phyloP scores from a whole-genome alignment of 257 asterid genomes.

The Solanum neorickii region DNA sequence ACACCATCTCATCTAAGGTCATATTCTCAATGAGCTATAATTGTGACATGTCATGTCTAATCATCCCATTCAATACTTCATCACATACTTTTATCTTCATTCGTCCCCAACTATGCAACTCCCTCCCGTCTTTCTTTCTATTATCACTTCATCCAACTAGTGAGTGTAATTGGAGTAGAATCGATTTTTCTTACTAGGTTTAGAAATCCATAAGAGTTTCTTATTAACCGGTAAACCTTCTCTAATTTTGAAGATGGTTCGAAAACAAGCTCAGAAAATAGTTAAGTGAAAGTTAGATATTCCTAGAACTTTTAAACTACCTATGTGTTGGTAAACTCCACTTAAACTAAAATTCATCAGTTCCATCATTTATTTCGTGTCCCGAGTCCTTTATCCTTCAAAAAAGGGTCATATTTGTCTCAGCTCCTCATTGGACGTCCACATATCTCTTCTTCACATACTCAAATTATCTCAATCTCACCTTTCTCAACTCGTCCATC shows the following conservation, averaged over 20 bases:
- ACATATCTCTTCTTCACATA: neutral
- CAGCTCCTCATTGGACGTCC: neutral
- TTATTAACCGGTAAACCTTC: too few relatives aligned
- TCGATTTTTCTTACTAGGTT: too few relatives aligned
- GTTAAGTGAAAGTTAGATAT: neutral
- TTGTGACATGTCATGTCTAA: accelerated
- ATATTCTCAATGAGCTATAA: neutral
- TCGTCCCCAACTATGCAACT: neutral
- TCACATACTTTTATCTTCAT: neutral
- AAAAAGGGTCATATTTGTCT: too few relatives aligned
- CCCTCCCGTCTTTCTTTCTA: too few relatives aligned
- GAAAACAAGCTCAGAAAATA: neutral
- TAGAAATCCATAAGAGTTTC: too few relatives aligned
- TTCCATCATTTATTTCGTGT: too few relatives aligned
- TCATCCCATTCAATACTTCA: neutral
- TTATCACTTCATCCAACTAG: too few relatives aligned
- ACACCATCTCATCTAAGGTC: neutral
- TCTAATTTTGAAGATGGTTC: too few relatives aligned
- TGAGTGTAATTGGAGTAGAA: too few relatives aligned
- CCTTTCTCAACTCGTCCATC: neutral
- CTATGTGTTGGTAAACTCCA: too few relatives aligned
- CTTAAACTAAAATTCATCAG: too few relatives aligned
- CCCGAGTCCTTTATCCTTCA: too few relatives aligned
- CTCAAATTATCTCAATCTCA: neutral
- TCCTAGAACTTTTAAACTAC: neutral